Conservation (phyloP, 73 alveolate species). For the Uronychia binucleata region DNA sequence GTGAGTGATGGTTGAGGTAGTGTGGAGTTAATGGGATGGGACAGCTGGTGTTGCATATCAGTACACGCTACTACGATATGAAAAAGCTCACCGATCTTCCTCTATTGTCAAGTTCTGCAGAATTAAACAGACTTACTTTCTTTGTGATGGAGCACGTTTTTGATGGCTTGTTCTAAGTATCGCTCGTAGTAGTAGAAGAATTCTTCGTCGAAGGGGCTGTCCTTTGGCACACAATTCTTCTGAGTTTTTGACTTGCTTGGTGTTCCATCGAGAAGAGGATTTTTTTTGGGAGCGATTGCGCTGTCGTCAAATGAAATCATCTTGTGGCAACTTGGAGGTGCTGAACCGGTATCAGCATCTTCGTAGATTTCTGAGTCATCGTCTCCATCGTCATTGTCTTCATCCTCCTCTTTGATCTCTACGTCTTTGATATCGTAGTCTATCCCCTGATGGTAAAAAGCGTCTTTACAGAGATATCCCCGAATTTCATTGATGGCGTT, state of each 20-base stretch:
- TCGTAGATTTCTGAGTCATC: conserved; percentile 10
- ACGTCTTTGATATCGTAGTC: conserved; percentile 26
- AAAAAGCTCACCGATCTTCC: not conserved
- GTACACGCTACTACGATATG: not conserved
- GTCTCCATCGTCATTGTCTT: conserved; percentile 47
- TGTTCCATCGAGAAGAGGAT: not conserved
- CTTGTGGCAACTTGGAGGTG: not conserved
- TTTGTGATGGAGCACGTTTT: conserved; percentile 3
- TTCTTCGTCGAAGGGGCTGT: conserved; percentile 62
- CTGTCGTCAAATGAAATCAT: not conserved
- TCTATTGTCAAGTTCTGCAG: not conserved
- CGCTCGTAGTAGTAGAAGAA: conserved; percentile 58
- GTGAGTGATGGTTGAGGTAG: too few species aligned
- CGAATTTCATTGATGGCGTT: too few species aligned
- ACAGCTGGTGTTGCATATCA: too few species aligned
- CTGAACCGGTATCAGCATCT: not conserved
- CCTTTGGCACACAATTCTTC: not conserved
- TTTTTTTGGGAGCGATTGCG: not conserved
- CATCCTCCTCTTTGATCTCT: conserved; percentile 29
- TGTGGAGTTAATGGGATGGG: too few species aligned
- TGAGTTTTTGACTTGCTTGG: not conserved
- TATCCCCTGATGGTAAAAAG: too few species aligned
- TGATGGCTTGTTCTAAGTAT: conserved; percentile 17
- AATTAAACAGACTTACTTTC: not conserved
- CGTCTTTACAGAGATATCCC: too few species aligned